These are phyloP conservation scores for Solanum corneliomulleri DNA, from an alignment of 257 asterid genomes.

Conservation along the genomic window DNA sequence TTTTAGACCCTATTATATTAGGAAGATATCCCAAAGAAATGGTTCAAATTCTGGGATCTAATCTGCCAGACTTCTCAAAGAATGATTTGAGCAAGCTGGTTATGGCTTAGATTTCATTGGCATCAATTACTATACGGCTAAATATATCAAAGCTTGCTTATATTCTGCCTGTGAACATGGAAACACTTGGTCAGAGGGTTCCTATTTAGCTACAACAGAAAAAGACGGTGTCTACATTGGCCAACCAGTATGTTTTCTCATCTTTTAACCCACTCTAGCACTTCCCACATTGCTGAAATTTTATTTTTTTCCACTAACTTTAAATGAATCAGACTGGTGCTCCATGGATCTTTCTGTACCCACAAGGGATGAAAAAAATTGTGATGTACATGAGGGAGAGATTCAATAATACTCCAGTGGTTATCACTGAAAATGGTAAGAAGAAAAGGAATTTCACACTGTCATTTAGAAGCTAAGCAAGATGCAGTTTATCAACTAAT, in stretches of 20 bases:
- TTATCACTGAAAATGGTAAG: constrained; percentile 55
- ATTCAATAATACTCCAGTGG: constrained; percentile 45
- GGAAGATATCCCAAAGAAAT: constrained; percentile 50
- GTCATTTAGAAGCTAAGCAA: not conserved
- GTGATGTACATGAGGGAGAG: constrained; percentile 42
- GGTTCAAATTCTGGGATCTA: constrained; percentile 22
- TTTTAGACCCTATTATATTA: constrained; percentile 37
- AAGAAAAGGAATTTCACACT: not conserved
- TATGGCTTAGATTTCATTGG: constrained; percentile 38
- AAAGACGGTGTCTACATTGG: constrained; percentile 40
- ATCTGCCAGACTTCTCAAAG: constrained; percentile 15
- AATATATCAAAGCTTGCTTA: constrained; percentile 46
- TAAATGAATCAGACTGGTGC: constrained; percentile 29
- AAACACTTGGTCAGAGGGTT: constrained; percentile 33
- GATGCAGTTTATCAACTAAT: not conserved
- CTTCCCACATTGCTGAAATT: not conserved
- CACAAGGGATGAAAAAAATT: constrained; percentile 48
- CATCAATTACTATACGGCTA: constrained; percentile 39
- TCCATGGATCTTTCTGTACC: constrained; percentile 36
- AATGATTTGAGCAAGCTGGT: constrained; percentile 11
- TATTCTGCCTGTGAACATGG: constrained; percentile 37
- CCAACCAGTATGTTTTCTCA: constrained; percentile 23
- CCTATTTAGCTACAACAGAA: constrained; percentile 8
- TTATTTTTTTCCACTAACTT: not conserved
- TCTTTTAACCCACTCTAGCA: not conserved